Evolutionary conservation across 2,329 filamentous ascomycete genomes (phyloP).

Genomic region (Arthrobotrys musiformis): DNA sequence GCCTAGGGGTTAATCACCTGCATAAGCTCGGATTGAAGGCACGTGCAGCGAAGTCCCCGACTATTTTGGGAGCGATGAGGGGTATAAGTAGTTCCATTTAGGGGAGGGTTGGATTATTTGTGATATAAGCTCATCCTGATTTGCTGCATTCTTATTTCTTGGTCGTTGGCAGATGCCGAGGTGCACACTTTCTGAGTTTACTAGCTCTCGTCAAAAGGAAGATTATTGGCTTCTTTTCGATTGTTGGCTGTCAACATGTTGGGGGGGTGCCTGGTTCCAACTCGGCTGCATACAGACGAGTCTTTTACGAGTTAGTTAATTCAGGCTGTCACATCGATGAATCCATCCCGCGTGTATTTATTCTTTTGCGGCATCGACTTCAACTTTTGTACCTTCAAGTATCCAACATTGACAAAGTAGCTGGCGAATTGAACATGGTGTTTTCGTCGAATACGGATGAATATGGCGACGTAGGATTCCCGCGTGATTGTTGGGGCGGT

Average conservation of each 20-base stretch:
- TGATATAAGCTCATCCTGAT: background rate
- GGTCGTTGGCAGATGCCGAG: background rate
- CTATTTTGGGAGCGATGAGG: background rate
- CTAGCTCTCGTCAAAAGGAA: background rate
- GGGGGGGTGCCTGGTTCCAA: background rate
- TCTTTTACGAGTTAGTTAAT: background rate
- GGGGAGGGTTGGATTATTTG: background rate
- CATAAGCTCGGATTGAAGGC: background rate
- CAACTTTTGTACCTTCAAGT: constrained; percentile 25
- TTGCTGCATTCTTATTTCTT: background rate
- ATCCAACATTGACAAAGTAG: constrained; percentile 14
- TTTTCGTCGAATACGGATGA: background rate
- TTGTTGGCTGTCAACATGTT: constrained; percentile 21
- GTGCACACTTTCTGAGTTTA: background rate
- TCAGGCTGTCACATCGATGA: constrained; percentile 1
- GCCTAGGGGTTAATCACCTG: background rate
- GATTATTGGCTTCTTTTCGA: background rate
- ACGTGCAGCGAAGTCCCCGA: background rate
- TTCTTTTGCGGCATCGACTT: background rate
- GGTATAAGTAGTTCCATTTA: background rate
- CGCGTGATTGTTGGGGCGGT: constrained; percentile 11
- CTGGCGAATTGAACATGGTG: constrained; percentile 10
- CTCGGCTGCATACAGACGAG: background rate
- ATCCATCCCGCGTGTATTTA: background rate
- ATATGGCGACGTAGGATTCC: constrained; percentile 4